A percentile compares a stretch with the other conserved stretches of the same genome.
Evolutionary conservation across 805 yeast genomes (phyloP).

Genomic region (Schwanniomyces pseudopolymorphus): DNA sequence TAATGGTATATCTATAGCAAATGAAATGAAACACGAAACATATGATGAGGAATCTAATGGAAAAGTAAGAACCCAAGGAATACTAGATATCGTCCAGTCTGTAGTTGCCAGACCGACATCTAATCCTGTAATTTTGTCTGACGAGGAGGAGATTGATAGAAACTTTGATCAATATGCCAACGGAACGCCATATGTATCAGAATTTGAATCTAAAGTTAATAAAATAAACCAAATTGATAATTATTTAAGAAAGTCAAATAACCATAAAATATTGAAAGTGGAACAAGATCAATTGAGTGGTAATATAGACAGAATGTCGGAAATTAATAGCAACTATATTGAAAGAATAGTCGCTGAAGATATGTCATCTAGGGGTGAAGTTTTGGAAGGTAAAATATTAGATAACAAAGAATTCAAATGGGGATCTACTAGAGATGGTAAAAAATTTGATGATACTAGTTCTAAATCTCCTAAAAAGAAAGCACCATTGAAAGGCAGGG

Average conservation of each 20-base stretch:
- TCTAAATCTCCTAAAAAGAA: slow-evolving; percentile 7
- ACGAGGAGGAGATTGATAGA: slow-evolving; percentile 4
- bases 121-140: slow-evolving; percentile 1
- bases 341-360: slow-evolving; percentile 39
- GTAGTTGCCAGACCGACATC: slow-evolving; percentile 4
- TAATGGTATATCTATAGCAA: neutral
- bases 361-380: slow-evolving; percentile 23
- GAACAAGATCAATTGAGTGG: slow-evolving; percentile 15
- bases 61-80: neutral
- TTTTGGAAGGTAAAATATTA: slow-evolving; percentile 21
- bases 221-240: slow-evolving; percentile 10
- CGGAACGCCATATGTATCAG: slow-evolving; percentile 2
- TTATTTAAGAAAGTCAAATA: slow-evolving; percentile 8
- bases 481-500: slow-evolving; percentile 5
- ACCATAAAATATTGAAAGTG: slow-evolving; percentile 17
- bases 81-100: slow-evolving; percentile 2
- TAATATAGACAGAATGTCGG: slow-evolving; percentile 16
- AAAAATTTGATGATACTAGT: slow-evolving; percentile 11
- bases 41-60: neutral
- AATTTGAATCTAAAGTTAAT: slow-evolving; percentile 12
- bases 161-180: slow-evolving; percentile 1
- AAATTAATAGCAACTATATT: slow-evolving; percentile 28
- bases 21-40: neutral
- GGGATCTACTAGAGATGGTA: slow-evolving; percentile 26
- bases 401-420: slow-evolving; percentile 26